Percentiles rank a stretch among this genome's conserved stretches.
These are phyloP conservation scores for Komagataella kurtzmanii DNA, from an alignment of 805 yeast species.

Conservation along the genomic window DNA sequence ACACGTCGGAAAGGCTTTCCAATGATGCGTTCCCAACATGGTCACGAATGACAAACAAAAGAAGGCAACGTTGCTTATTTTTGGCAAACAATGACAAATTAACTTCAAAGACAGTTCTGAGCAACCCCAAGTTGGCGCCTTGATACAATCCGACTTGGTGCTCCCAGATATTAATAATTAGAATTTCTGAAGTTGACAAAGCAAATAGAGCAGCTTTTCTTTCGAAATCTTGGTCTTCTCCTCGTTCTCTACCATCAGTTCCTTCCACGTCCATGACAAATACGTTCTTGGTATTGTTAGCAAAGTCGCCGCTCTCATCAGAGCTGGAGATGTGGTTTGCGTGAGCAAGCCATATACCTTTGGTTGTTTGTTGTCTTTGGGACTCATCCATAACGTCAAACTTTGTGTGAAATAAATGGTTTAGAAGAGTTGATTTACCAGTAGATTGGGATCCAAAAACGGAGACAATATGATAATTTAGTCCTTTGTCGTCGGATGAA, in stretches of 20 bases:
- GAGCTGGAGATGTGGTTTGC: slow-evolving; percentile 26
- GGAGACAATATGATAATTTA: slow-evolving; percentile 78
- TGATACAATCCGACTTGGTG: slow-evolving; percentile 93
- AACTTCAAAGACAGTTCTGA: slow-evolving; percentile 94
- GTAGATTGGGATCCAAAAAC: slow-evolving; percentile 97
- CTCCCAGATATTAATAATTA: slow-evolving; percentile 93
- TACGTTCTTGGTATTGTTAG: slow-evolving; percentile 21
- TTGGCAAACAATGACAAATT: slow-evolving; percentile 75
- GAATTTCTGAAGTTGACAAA: slow-evolving; percentile 76
- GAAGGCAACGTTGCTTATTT: slow-evolving; percentile 39
- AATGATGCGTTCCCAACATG: slow-evolving; percentile 82
- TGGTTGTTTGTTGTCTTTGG: slow-evolving; percentile 80
- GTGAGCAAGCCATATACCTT: slow-evolving; percentile 68
- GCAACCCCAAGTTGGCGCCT: slow-evolving; percentile 93
- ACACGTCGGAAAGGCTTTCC: slow-evolving; percentile 51
- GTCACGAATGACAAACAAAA: slow-evolving; percentile 86
- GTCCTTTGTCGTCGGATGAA: slow-evolving; percentile 32
- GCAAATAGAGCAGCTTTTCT: slow-evolving; percentile 94
- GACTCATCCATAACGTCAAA: slow-evolving; percentile 91
- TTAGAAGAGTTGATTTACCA: slow-evolving; percentile 88
- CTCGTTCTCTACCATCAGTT: slow-evolving; percentile 94
- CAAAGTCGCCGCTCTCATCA: slow-evolving; percentile 2
- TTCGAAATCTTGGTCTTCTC: slow-evolving; percentile 97
- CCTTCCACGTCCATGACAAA: slow-evolving; percentile 97
- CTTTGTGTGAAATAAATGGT: slow-evolving; percentile 70